These are phyloP conservation scores for Pseudopithomyces chartarum DNA, from an alignment of 2,329 filamentous ascomycete genomes.

Conservation along the genomic window DNA sequence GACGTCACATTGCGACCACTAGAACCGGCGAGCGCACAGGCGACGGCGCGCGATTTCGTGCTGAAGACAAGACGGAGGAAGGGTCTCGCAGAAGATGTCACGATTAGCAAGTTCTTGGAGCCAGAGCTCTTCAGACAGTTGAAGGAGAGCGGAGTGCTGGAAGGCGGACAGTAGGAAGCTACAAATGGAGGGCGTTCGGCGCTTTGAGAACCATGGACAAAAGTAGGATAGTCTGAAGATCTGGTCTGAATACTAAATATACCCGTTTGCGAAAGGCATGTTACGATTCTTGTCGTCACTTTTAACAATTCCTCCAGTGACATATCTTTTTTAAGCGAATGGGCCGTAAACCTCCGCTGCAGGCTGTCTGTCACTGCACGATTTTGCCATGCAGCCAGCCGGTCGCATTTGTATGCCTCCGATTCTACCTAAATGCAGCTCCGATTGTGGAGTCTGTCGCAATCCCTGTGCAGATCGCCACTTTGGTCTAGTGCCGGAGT, in stretches of 20 bases:
- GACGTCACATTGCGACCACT: conserved; percentile 81
- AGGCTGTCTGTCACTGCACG: background rate
- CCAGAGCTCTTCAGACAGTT: conserved; percentile 88
- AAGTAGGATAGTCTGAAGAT: background rate
- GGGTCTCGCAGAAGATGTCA: conserved; percentile 93
- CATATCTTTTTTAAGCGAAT: background rate
- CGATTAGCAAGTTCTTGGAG: conserved; percentile 94
- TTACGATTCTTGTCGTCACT: background rate
- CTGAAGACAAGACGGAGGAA: conserved; percentile 93
- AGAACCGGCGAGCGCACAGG: conserved; percentile 85
- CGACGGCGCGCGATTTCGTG: conserved; percentile 92
- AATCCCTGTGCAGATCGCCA: background rate
- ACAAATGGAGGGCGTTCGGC: background rate
- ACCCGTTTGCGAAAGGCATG: background rate
- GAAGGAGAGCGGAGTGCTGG: conserved; percentile 86
- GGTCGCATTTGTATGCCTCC: background rate
- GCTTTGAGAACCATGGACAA: background rate
- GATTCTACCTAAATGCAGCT: background rate
- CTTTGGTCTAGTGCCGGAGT: background rate
- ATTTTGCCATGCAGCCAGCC: background rate
- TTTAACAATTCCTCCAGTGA: too few species aligned
- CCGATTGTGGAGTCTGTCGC: background rate
- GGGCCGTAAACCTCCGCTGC: background rate
- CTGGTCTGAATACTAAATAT: background rate
- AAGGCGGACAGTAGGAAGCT: conserved; percentile 49